These are phyloP conservation scores for Alternaria tenuissima DNA, from an alignment of 2,329 filamentous ascomycete species.

Conservation along the genomic window DNA sequence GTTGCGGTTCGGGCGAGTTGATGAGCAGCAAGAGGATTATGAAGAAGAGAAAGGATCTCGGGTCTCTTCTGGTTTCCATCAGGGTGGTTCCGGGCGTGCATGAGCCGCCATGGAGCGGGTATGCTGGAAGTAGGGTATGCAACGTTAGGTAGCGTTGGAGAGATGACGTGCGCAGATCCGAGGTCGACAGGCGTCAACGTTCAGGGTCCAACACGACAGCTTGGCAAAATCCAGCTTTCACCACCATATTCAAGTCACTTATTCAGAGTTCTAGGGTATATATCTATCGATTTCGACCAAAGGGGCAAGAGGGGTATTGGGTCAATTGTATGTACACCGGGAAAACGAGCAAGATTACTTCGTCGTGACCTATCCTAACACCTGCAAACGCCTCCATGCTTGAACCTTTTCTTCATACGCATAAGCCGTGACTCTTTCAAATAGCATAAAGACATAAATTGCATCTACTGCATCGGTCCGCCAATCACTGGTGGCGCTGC, in stretches of 20 bases:
- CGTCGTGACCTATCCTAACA: constrained; percentile 21
- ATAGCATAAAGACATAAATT: constrained; percentile 9
- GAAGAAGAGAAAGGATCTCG: constrained; percentile 47
- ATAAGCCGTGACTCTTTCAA: constrained; percentile 14
- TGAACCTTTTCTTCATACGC: constrained; percentile 17
- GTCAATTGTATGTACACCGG: constrained; percentile 41
- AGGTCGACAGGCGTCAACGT: neutral
- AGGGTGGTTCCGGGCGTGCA: constrained; percentile 30
- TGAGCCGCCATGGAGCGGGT: constrained; percentile 40
- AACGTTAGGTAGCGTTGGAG: neutral
- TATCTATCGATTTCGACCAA: constrained; percentile 9
- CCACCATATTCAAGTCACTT: neutral
- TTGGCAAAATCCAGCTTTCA: constrained; percentile 12
- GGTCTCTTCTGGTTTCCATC: constrained; percentile 51
- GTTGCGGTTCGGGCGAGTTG: constrained; percentile 49
- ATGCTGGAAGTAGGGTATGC: constrained; percentile 1
- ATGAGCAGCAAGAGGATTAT: constrained; percentile 50
- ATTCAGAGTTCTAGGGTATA: neutral
- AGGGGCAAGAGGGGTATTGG: constrained; percentile 46
- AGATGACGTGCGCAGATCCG: constrained; percentile 12
- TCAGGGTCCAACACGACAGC: constrained; percentile 12
- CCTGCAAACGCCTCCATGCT: constrained; percentile 30
- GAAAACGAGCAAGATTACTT: constrained; percentile 25
- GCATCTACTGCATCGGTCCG: constrained; percentile 27
- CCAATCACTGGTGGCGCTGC: constrained; percentile 57